These are phyloP conservation scores for Linnemannia elongata DNA, from an alignment of 192 early-diverging fungal species.

Conservation along the genomic window DNA sequence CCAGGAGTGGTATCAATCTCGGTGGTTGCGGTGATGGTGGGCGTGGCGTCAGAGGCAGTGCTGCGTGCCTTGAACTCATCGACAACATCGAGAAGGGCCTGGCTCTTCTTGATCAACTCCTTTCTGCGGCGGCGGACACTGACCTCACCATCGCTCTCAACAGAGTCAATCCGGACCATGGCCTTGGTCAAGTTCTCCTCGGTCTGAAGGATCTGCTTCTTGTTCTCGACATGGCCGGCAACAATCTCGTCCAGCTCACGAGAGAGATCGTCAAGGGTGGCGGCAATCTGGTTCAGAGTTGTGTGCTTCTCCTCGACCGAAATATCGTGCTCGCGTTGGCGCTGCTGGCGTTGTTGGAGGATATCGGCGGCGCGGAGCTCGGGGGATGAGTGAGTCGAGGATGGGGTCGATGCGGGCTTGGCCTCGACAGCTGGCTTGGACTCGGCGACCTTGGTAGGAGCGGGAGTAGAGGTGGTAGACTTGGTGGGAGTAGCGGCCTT, in stretches of 20 bases:
- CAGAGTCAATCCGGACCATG: conserved; percentile 42
- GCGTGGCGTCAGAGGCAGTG: background rate
- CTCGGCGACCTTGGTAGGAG: background rate
- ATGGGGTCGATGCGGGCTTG: background rate
- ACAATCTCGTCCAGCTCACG: conserved; percentile 32
- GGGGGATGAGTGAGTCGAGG: conserved; percentile 42
- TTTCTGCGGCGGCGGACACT: conserved; percentile 34
- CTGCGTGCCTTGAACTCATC: conserved; percentile 35
- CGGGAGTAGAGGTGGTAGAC: too few relatives aligned
- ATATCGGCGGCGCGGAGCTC: conserved; percentile 46
- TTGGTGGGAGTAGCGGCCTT: background rate
- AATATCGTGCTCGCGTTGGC: conserved; percentile 19
- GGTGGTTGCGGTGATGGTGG: background rate
- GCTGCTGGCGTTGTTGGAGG: conserved; percentile 31
- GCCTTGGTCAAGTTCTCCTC: conserved; percentile 42
- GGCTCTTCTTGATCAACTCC: conserved; percentile 48
- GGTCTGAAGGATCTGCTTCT: conserved; percentile 29
- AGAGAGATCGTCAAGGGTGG: conserved; percentile 28
- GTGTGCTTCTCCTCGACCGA: conserved; percentile 35
- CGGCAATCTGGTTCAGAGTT: conserved; percentile 40
- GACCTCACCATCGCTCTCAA: conserved; percentile 32
- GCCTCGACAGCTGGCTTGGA: background rate
- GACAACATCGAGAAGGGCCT: conserved; percentile 30
- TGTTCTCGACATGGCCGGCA: conserved; percentile 20
- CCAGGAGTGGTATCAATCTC: conserved; percentile 1